These are phyloP conservation scores for Magnusiomyces suaveolens DNA, from an alignment of 1,139 yeast species.

Conservation along the genomic window DNA sequence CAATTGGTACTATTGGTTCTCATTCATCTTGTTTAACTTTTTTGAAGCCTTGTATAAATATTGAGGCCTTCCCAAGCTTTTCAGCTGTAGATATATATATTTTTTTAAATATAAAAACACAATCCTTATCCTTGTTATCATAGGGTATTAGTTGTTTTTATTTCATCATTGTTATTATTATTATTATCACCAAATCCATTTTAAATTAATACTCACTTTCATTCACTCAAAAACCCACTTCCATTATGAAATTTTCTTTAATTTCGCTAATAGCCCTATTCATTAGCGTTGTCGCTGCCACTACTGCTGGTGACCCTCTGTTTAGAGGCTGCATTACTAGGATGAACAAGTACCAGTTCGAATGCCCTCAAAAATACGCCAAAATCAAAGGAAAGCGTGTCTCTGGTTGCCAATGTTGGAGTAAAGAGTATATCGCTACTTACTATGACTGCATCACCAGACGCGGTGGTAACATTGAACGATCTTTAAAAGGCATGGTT, in stretches of 20 bases:
- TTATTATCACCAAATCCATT: no score
- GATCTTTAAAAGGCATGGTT: background rate
- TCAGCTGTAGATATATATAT: no score
- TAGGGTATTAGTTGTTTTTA: no score
- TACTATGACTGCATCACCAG: conserved; percentile 6
- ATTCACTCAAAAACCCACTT: background rate
- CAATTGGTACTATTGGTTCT: no score
- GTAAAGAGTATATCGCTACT: conserved; percentile 10
- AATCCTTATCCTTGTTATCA: no score
- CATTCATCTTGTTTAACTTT: no score
- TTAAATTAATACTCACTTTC: background rate
- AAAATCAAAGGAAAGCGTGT: background rate
- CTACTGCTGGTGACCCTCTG: background rate
- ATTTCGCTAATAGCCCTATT: background rate
- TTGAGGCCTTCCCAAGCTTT: no score
- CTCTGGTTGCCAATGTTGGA: conserved; percentile 2
- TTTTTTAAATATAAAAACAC: no score
- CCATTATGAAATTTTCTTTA: background rate
- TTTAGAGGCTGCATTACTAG: background rate
- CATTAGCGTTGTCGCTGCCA: background rate
- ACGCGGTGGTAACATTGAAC: conserved; percentile 3
- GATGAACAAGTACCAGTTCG: background rate
- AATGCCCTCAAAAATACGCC: background rate
- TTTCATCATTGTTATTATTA: no score
- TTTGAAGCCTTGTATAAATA: no score